Conservation (phyloP, 2,329 filamentous ascomycete species). For the Madurella fahalii region DNA sequence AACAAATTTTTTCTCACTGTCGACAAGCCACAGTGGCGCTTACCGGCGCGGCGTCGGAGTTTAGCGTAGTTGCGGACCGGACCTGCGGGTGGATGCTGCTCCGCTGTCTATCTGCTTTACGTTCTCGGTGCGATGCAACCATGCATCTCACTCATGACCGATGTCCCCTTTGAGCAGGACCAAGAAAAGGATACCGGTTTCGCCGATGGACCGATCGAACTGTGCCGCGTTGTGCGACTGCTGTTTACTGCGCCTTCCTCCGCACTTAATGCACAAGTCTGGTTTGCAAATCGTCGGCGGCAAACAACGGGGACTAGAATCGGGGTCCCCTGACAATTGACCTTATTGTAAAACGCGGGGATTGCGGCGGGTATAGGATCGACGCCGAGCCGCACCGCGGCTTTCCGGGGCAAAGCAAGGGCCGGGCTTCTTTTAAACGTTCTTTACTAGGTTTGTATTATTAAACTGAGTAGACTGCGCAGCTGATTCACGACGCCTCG, state of each 20-base stretch:
- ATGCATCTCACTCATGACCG: neutral
- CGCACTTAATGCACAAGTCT: neutral
- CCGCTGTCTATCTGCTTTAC: neutral
- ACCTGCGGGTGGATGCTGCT: neutral
- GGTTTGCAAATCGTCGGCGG: too few species aligned
- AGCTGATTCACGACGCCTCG: too few species aligned
- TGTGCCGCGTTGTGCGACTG: neutral
- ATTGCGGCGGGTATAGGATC: neutral
- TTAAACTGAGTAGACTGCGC: neutral
- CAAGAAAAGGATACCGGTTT: neutral
- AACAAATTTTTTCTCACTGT: neutral
- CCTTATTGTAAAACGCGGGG: neutral
- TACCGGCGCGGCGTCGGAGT: neutral
- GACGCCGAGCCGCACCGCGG: conserved; percentile 4
- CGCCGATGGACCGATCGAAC: neutral
- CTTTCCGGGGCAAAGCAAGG: neutral
- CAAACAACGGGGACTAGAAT: too few species aligned
- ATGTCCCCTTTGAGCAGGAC: neutral
- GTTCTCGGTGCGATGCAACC: neutral
- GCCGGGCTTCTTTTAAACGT: neutral
- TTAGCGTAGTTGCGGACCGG: neutral
- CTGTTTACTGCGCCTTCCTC: neutral
- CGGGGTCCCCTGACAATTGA: too few species aligned
- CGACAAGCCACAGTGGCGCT: neutral
- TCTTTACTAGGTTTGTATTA: neutral